A percentile compares a stretch with the other conserved stretches of the same genome.
phyloP scores from a whole-genome alignment of 805 yeast species.

The Candida tallmaniae region DNA sequence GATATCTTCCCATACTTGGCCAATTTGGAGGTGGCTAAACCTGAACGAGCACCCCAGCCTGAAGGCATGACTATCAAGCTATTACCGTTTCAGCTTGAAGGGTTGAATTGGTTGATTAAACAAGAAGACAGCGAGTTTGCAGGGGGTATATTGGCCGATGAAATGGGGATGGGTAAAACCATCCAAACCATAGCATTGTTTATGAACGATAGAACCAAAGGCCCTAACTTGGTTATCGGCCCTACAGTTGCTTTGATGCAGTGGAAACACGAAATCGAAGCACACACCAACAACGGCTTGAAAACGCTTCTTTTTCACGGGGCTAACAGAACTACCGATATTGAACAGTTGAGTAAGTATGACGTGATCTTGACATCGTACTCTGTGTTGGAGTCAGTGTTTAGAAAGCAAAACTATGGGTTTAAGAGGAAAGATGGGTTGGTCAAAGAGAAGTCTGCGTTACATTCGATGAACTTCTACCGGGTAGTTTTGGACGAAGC shows the following conservation, averaged over 20 bases:
- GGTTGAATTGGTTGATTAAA: constrained; percentile 78
- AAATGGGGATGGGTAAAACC: constrained; percentile 99
- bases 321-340: constrained; percentile 60
- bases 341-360: constrained; percentile 52
- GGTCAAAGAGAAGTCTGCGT: constrained; percentile 68
- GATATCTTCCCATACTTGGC: constrained; percentile 67
- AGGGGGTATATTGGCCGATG: constrained; percentile 96
- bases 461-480: constrained; percentile 73
- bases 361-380: constrained; percentile 91
- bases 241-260: constrained; percentile 99
- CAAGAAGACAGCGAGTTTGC: constrained; percentile 77
- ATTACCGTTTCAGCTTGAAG: constrained; percentile 91
- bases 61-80: constrained; percentile 66
- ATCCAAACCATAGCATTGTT: constrained; percentile 91
- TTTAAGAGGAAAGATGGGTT: constrained; percentile 67
- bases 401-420: constrained; percentile 78
- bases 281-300: constrained; percentile 66
- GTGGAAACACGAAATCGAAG: constrained; percentile 91
- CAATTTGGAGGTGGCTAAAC: constrained; percentile 40
- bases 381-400: constrained; percentile 85
- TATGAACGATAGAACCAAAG: constrained; percentile 58
- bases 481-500: constrained; percentile 94
- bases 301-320: constrained; percentile 81
- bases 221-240: constrained; percentile 87
- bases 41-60: constrained; percentile 69